A percentile compares a stretch with the other conserved stretches of the same genome.
Evolutionary conservation across 352 stramenopile species (phyloP).

Genomic region (Aphanomyces stellatus): DNA sequence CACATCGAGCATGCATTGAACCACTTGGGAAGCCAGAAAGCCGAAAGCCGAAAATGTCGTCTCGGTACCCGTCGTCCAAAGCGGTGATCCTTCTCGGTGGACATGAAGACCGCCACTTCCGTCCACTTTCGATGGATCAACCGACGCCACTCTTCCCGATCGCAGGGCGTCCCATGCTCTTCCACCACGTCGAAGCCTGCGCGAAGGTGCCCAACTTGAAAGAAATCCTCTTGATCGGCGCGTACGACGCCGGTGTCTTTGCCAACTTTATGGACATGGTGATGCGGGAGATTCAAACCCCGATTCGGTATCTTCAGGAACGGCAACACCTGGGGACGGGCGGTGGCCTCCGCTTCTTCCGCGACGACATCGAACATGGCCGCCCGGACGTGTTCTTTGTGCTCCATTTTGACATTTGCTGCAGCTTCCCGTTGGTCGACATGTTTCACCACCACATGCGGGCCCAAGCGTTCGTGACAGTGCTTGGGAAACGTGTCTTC

Average conservation of each 20-base stretch:
- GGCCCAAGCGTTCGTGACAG: conserved; percentile 51
- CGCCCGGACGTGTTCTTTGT: conserved; percentile 68
- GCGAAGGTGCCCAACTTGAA: conserved; percentile 69
- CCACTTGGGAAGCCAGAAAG: too few species aligned
- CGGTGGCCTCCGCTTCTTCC: conserved; percentile 74
- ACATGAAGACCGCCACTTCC: conserved; percentile 82
- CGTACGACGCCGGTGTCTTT: conserved; percentile 84
- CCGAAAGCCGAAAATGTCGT: too few species aligned
- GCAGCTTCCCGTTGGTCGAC: conserved; percentile 78
- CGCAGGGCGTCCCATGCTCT: conserved; percentile 79
- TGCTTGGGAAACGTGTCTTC: conserved; percentile 82
- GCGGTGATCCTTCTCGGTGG: conserved; percentile 83
- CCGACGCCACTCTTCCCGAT: conserved; percentile 84
- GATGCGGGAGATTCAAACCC: conserved; percentile 69
- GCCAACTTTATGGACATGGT: conserved; percentile 82
- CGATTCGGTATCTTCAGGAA: conserved; percentile 78
- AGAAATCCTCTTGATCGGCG: conserved; percentile 85
- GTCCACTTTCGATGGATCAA: conserved; percentile 74
- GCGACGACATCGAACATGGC: conserved; percentile 74
- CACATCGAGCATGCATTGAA: not conserved
- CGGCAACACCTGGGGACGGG: conserved; percentile 74
- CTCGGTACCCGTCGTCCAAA: conserved; percentile 62
- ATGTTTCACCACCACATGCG: conserved; percentile 85
- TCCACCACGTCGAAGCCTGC: conserved; percentile 83
- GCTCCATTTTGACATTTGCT: conserved; percentile 83